A percentile compares a stretch with the other conserved stretches of the same genome.
Conservation (phyloP, 129 eudicot genomes). For the Lonicera japonica region DNA sequence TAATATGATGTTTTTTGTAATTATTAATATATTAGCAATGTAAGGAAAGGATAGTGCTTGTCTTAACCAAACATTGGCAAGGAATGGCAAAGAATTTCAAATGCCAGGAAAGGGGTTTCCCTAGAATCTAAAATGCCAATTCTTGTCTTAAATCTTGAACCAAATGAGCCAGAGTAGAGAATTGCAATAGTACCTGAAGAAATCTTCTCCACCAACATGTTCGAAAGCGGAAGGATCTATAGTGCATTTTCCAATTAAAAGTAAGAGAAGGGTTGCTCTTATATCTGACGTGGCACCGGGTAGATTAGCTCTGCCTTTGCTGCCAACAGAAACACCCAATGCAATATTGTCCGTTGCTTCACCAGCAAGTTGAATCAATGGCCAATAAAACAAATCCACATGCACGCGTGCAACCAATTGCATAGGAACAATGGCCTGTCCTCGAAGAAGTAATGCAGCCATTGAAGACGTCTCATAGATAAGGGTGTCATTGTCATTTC, state of each 20-base stretch:
- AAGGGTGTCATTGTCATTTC: conserved; percentile 28
- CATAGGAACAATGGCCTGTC: conserved; percentile 94
- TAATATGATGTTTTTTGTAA: too few species aligned
- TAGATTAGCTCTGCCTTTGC: conserved; percentile 94
- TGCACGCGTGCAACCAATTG: conserved; percentile 97
- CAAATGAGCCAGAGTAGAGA: conserved; percentile 5
- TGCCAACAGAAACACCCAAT: conserved; percentile 97
- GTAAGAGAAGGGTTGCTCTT: conserved; percentile 91
- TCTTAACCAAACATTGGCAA: too few species aligned
- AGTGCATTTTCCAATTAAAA: conserved; percentile 94
- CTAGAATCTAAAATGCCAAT: too few species aligned
- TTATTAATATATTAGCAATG: too few species aligned
- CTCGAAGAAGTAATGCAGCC: conserved; percentile 93
- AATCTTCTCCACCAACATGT: conserved; percentile 89
- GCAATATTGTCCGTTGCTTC: conserved; percentile 99
- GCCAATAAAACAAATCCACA: conserved; percentile 91
- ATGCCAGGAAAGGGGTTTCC: too few species aligned
- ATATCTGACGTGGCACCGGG: conserved; percentile 99
- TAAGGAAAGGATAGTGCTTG: too few species aligned
- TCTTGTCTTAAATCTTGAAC: too few species aligned
- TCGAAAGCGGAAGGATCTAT: conserved; percentile 77
- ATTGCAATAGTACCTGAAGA: conserved; percentile 55
- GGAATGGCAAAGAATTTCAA: too few species aligned
- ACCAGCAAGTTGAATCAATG: conserved; percentile 90
- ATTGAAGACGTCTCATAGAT: conserved; percentile 76